Evolutionary conservation across 1,139 yeast species (phyloP), one percentile per base, ranked within the genome.

Genomic region (Candida glucosophila): DNA sequence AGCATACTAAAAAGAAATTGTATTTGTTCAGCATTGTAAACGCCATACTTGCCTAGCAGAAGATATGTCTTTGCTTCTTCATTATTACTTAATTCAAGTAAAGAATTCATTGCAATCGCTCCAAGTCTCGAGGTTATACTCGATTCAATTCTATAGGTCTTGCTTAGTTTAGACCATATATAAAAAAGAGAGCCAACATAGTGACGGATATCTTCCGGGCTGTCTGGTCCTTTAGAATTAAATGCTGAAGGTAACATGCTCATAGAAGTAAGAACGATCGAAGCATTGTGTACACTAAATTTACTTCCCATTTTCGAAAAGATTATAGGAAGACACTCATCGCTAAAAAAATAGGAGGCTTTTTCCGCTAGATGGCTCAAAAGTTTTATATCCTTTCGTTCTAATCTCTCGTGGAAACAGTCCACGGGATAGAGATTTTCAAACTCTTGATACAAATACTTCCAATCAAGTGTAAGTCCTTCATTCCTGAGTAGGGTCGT

Each of bases 81-180:
- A 4, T 57, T 46, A 15, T 58, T 48, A 14, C 55, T 44, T 4
- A 62, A 36, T 11, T 44, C 48, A 8, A 40, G 32, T 15, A 74
- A 55, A 1, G 70, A 60, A 20, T 62, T 66, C 41, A 71, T 67
- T 1, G 83, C 67, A 10, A 79, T 56, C 14, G 73, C 66, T 2
- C 92, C 82, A 24, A 83, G 51, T 14, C 83, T 55, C 10, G 79
- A 73, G 9, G 86, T 64, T 29, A 83, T 45, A 40, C 77, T 81
- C 12, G 76, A 62, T 36, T 83, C 94, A 25, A 77, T 67, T 8
- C 71, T 69, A 3, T 73, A 59, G 9, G 73, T 66, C 23, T 73
- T 66, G 24, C 70, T 63, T 9, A 75, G 61, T 20, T 77, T 68
- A 4, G 67, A 46, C 95, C 96, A 86, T 29, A 83, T 53, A 39